phyloP scores from a whole-genome alignment of 305 asterid genomes.

The Galium porrigens region DNA sequence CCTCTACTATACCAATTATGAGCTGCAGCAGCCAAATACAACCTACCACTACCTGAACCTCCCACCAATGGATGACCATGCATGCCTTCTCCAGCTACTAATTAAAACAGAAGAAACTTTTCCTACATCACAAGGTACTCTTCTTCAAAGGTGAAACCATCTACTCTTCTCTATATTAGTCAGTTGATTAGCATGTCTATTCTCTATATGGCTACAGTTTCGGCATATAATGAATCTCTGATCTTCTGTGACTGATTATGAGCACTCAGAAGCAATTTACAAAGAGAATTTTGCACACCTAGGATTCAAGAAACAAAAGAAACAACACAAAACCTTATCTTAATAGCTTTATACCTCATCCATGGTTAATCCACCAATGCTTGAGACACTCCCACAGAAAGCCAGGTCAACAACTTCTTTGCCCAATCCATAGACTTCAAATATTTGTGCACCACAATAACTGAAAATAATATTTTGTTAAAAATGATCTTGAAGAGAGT shows the following conservation, averaged over 20 bases:
- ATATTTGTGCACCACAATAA: conserved; percentile 96
- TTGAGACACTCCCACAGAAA: conserved; percentile 83
- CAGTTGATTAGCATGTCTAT: not conserved
- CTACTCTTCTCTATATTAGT: not conserved
- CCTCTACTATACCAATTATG: not conserved
- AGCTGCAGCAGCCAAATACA: not conserved
- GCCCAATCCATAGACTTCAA: conserved; percentile 91
- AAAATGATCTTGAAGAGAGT: conserved; percentile 16
- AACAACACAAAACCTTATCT: not conserved
- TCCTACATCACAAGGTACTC: not conserved
- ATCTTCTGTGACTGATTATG: not conserved
- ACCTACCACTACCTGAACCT: not conserved
- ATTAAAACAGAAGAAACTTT: not conserved
- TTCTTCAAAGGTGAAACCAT: not conserved
- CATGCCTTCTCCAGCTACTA: not conserved
- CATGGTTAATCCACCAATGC: conserved; percentile 82
- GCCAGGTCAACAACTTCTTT: conserved; percentile 66
- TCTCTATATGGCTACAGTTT: not conserved
- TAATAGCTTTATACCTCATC: conserved; percentile 58
- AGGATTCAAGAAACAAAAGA: not conserved
- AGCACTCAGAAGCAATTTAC: not conserved
- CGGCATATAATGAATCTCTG: not conserved
- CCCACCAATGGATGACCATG: not conserved
- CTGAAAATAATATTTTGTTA: conserved; percentile 32
- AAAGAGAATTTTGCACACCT: not conserved